These are phyloP conservation scores for Periconia sp. DNA, from an alignment of 2,329 filamentous ascomycete genomes.

Conservation along the genomic window DNA sequence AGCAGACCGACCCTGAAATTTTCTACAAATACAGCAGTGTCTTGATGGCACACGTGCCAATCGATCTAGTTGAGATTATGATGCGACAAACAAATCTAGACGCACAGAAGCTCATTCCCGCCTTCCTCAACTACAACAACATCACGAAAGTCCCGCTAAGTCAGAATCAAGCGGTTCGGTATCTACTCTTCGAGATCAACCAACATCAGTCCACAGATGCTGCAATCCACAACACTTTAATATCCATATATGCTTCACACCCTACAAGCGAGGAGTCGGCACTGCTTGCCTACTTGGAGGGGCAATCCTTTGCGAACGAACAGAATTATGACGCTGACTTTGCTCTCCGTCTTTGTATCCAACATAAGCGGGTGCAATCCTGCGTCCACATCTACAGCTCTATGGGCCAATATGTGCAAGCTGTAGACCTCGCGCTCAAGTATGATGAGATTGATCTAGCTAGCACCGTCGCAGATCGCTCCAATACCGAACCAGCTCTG, in stretches of 20 bases:
- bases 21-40: constrained; percentile 98
- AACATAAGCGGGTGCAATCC: constrained; percentile 88
- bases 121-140: constrained; percentile 91
- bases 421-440: constrained; percentile 88
- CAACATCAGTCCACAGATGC: constrained; percentile 79
- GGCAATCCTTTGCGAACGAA: constrained; percentile 75
- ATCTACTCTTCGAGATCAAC: constrained; percentile 92
- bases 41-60: constrained; percentile 86
- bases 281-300: constrained; percentile 86
- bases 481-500: constrained; percentile 76
- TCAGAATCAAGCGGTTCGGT: constrained; percentile 87
- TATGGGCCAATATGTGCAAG: constrained; percentile 93
- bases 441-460: constrained; percentile 91
- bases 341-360: constrained; percentile 91
- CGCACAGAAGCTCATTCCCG: constrained; percentile 87
- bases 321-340: constrained; percentile 94
- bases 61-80: constrained; percentile 90
- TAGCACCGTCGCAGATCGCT: constrained; percentile 84
- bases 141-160: constrained; percentile 70
- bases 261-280: constrained; percentile 82
- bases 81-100: constrained; percentile 90
- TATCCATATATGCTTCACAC: constrained; percentile 93
- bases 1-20: constrained; percentile 87
- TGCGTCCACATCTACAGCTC: constrained; percentile 97
- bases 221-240: constrained; percentile 94